Percentiles rank a stretch among this genome's conserved stretches.
Conservation (phyloP, 305 asterid species). For the Fraxinus albicans region DNA sequence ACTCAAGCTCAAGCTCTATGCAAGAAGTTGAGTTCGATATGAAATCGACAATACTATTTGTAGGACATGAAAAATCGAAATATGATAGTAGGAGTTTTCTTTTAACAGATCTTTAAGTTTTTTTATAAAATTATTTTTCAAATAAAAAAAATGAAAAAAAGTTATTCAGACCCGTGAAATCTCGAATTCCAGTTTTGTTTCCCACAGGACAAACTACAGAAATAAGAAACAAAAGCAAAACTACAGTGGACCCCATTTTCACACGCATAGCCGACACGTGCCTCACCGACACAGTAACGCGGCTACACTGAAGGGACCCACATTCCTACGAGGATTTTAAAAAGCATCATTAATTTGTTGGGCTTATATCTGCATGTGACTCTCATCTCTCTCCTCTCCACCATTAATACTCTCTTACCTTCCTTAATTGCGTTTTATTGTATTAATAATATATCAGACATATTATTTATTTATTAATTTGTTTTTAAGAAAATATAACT, state of each 20-base stretch:
- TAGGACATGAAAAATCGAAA: neutral
- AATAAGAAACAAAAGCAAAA: neutral
- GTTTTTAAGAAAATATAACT: neutral
- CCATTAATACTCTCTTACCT: neutral
- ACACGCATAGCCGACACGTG: neutral
- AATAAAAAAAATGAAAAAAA: too few species aligned
- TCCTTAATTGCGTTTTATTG: neutral
- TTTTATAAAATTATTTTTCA: neutral
- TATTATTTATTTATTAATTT: too few species aligned
- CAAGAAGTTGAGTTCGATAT: neutral
- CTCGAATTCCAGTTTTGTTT: neutral
- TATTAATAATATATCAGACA: neutral
- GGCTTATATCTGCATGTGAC: slow-evolving; percentile 12
- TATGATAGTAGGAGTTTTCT: neutral
- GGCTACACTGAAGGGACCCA: neutral
- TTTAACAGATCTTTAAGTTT: too few species aligned
- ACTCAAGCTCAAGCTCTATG: neutral
- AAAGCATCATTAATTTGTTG: neutral
- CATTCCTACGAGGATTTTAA: neutral
- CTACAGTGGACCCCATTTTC: neutral
- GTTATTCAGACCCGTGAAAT: neutral
- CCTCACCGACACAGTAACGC: slow-evolving; percentile 11
- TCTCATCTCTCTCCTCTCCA: slow-evolving; percentile 2
- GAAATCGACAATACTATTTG: neutral
- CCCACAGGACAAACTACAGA: too few species aligned